Percentiles rank a stretch among this genome's conserved stretches.
Conservation (phyloP, 1,284 basidiomycete species). For the Boletus smithii region DNA sequence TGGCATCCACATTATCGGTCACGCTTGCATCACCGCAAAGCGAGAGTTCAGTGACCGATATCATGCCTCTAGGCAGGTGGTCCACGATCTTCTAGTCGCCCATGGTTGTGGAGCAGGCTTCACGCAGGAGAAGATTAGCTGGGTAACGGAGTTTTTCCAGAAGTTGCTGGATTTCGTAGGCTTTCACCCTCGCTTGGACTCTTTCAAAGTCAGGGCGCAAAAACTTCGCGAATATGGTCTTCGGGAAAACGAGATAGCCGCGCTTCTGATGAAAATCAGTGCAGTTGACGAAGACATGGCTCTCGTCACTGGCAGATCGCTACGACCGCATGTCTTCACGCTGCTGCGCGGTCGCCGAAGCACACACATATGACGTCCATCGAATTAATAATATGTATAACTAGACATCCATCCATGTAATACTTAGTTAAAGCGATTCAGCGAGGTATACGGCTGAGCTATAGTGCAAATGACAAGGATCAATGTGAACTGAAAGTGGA, state of each 20-base stretch:
- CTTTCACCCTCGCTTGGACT: conserved; percentile 24
- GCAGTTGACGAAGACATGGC: conserved; percentile 24
- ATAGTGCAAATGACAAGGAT: not conserved
- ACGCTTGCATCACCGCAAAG: conserved; percentile 32
- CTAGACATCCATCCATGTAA: conserved; percentile 8
- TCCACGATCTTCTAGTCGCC: conserved; percentile 26
- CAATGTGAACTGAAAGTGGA: not conserved
- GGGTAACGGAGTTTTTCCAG: conserved; percentile 27
- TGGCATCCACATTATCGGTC: conserved; percentile 20
- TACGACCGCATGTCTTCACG: conserved; percentile 8
- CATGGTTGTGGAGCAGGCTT: conserved; percentile 23
- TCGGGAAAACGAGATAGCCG: conserved; percentile 22
- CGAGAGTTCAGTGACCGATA: conserved; percentile 28
- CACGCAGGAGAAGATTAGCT: conserved; percentile 24
- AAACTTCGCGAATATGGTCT: conserved; percentile 33
- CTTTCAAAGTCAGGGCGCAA: conserved; percentile 23
- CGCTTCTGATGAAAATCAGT: conserved; percentile 21
- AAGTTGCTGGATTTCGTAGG: conserved; percentile 27
- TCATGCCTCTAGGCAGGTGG: conserved; percentile 18
- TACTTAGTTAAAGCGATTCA: conserved; percentile 5
- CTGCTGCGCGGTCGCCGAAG: conserved; percentile 14
- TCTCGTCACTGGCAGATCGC: conserved; percentile 11
- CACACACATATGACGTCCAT: conserved; percentile 9
- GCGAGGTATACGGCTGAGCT: not conserved
- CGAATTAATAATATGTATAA: conserved; percentile 7